phyloP scores from a whole-genome alignment of 306 rosid species.

The Pueraria montana region DNA sequence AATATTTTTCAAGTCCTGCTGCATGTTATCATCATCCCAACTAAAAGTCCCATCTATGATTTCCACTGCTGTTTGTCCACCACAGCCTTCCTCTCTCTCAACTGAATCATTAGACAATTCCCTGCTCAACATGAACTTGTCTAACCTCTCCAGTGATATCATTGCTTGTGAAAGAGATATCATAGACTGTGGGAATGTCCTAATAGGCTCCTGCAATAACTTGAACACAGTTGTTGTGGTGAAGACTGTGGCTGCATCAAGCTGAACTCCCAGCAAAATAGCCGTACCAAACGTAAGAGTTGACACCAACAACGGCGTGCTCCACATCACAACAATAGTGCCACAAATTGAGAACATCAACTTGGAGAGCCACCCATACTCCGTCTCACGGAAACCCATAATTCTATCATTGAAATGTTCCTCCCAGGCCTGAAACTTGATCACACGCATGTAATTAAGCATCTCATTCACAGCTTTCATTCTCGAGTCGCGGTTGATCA shows the following conservation, averaged over 20 bases:
- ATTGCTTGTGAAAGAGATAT: slow-evolving; percentile 77
- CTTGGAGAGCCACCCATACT: slow-evolving; percentile 73
- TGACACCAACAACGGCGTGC: slow-evolving; percentile 67
- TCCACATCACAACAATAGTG: slow-evolving; percentile 68
- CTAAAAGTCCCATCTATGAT: slow-evolving; percentile 66
- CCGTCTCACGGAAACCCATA: slow-evolving; percentile 59
- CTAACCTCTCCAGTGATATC: slow-evolving; percentile 77
- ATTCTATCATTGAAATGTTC: slow-evolving; percentile 71
- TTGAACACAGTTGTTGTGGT: slow-evolving; percentile 71
- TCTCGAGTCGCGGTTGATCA: slow-evolving; percentile 78
- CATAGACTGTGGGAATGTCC: slow-evolving; percentile 83
- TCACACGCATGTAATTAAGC: slow-evolving; percentile 85
- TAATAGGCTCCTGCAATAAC: slow-evolving; percentile 78
- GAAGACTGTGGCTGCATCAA: slow-evolving; percentile 83
- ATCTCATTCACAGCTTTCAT: slow-evolving; percentile 88
- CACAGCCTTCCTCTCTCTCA: slow-evolving; percentile 63
- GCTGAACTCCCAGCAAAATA: slow-evolving; percentile 62
- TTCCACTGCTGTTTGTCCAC: slow-evolving; percentile 60
- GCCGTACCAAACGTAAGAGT: slow-evolving; percentile 80
- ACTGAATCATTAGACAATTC: slow-evolving; percentile 65
- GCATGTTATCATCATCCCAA: slow-evolving; percentile 76
- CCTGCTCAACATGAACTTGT: slow-evolving; percentile 67
- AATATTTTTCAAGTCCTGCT: slow-evolving; percentile 61
- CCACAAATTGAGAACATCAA: slow-evolving; percentile 69
- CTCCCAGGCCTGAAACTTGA: slow-evolving; percentile 96